These are phyloP conservation scores for Coemansia aciculifera DNA, from an alignment of 192 early-diverging fungal genomes.

Conservation along the genomic window DNA sequence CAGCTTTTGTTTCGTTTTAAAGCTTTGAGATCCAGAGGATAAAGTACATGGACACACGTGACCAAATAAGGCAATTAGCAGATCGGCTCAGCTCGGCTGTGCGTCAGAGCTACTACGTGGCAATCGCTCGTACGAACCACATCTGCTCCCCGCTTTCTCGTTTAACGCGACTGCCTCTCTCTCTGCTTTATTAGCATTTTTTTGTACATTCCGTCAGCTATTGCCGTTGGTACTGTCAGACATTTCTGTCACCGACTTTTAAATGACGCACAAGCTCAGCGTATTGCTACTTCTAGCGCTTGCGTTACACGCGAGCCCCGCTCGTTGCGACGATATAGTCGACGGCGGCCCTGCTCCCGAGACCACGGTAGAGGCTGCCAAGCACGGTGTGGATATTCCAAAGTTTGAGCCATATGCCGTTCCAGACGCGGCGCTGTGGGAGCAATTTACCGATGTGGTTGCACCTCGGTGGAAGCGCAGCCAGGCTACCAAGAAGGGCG, in stretches of 20 bases:
- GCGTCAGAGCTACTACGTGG: not conserved
- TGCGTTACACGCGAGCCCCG: slow-evolving; percentile 25
- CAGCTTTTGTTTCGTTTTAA: not conserved
- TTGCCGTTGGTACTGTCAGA: not conserved
- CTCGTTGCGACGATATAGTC: slow-evolving; percentile 1
- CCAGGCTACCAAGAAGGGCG: slow-evolving; percentile 34
- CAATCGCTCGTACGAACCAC: not conserved
- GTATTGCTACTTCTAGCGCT: slow-evolving; percentile 27
- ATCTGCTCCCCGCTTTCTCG: not conserved
- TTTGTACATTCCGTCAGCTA: not conserved
- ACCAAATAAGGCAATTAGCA: not conserved
- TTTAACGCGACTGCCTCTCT: not conserved
- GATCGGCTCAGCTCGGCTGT: not conserved
- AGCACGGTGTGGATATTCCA: slow-evolving; percentile 18
- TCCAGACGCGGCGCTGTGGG: slow-evolving; percentile 41
- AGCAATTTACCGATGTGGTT: slow-evolving; percentile 34
- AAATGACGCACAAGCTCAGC: slow-evolving; percentile 31
- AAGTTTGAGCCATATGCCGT: slow-evolving; percentile 35
- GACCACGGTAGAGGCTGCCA: not conserved
- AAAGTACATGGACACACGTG: not conserved
- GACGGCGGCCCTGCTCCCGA: not conserved
- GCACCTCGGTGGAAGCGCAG: slow-evolving; percentile 38
- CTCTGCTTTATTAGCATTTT: slow-evolving; percentile 1
- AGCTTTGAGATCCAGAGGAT: not conserved
- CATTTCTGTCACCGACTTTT: not conserved